Conservation (phyloP, 306 rosid genomes). For the Rosa persica region DNA sequence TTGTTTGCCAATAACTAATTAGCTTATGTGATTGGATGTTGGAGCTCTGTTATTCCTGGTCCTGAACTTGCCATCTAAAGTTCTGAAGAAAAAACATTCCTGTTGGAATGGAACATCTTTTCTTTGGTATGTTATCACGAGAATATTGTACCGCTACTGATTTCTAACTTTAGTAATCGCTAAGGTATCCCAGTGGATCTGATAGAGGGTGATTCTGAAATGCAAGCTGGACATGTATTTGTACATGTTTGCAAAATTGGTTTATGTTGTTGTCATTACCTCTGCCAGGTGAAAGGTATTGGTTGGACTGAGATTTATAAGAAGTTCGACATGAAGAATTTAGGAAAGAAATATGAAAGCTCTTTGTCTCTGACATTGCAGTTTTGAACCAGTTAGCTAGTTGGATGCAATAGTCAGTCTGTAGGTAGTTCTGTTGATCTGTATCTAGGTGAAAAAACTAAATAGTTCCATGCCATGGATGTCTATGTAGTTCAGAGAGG, state of each 20-base stretch:
- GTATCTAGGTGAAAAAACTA: not conserved
- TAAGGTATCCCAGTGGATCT: not conserved
- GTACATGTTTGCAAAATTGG: not conserved
- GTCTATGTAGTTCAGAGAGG: not conserved
- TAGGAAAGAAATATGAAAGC: not conserved
- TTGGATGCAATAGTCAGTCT: not conserved
- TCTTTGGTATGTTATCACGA: not conserved
- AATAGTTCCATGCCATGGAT: not conserved
- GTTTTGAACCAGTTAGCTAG: not conserved
- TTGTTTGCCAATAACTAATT: not conserved
- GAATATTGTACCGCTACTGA: not conserved
- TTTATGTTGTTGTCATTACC: not conserved
- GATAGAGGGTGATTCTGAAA: not conserved
- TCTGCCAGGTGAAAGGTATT: not conserved
- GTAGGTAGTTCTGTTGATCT: not conserved
- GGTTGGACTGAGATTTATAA: not conserved
- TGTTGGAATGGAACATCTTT: not conserved
- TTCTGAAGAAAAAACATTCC: not conserved
- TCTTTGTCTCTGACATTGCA: not conserved
- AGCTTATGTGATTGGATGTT: not conserved
- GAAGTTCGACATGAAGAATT: not conserved
- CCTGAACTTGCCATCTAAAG: not conserved
- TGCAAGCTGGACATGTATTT: not conserved
- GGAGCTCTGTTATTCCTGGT: not conserved
- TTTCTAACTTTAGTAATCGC: not conserved